These are phyloP conservation scores for Pleurotus djamor DNA, from an alignment of 768 basidiomycete genomes.

Conservation along the genomic window DNA sequence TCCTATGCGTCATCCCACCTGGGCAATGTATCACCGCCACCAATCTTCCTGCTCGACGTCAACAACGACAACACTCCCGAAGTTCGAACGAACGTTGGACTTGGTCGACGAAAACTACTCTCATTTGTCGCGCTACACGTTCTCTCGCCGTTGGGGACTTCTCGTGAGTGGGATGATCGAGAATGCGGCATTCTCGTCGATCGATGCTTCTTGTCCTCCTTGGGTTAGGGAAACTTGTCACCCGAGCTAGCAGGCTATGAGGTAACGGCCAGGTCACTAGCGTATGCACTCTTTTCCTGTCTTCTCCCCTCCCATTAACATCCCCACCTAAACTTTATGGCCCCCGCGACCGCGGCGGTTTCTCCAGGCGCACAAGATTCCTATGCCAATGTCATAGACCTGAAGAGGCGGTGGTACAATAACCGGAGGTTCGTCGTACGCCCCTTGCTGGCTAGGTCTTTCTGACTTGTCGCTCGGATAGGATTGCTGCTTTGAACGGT, in stretches of 20 bases:
- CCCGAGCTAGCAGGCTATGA: neutral
- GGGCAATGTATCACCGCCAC: too few species aligned
- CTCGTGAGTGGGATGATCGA: too few species aligned
- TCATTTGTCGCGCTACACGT: too few species aligned
- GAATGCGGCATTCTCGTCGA: too few species aligned
- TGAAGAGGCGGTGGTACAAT: slow-evolving; percentile 71
- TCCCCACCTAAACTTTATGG: neutral
- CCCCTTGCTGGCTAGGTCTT: slow-evolving; percentile 38
- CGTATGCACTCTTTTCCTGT: neutral
- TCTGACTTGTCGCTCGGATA: neutral
- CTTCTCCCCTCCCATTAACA: neutral
- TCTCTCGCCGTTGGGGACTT: too few species aligned
- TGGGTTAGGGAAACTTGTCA: too few species aligned
- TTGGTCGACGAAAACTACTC: too few species aligned
- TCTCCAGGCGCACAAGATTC: slow-evolving; percentile 25
- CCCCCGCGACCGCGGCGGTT: slow-evolving; percentile 31
- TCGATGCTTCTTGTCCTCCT: too few species aligned
- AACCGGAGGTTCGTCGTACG: slow-evolving; percentile 50
- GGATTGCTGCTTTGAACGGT: neutral
- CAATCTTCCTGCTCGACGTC: too few species aligned
- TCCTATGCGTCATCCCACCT: too few species aligned
- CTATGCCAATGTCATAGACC: slow-evolving; percentile 58
- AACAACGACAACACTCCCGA: too few species aligned
- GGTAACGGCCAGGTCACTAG: neutral
- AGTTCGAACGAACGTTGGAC: too few species aligned